Evolutionary conservation across 2,329 filamentous ascomycete genomes (phyloP).

Genomic region (Cladosporium oxysporum): DNA sequence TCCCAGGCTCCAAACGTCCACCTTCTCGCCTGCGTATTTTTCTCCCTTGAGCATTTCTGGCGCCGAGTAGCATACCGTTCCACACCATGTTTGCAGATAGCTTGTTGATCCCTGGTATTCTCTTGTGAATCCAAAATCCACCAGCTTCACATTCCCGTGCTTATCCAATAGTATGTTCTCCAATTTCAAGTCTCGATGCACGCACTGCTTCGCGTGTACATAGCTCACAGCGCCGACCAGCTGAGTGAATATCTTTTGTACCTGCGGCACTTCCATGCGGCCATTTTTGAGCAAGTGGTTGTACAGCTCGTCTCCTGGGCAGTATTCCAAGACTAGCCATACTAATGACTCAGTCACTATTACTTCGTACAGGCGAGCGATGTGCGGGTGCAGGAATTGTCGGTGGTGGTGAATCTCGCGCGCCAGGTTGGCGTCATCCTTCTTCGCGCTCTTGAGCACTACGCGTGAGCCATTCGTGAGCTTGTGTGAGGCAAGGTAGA

Average conservation of each 20-base stretch:
- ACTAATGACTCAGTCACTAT: constrained; percentile 94
- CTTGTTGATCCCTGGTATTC: constrained; percentile 96
- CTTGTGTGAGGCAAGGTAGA: constrained; percentile 94
- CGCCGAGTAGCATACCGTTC: constrained; percentile 95
- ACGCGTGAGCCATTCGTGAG: constrained; percentile 99
- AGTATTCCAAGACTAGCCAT: constrained; percentile 97
- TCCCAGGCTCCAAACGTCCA: constrained; percentile 91
- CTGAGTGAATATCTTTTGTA: constrained; percentile 94
- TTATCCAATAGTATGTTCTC: constrained; percentile 97
- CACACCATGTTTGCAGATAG: constrained; percentile 95
- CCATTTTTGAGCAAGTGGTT: constrained; percentile 91
- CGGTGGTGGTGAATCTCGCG: constrained; percentile 98
- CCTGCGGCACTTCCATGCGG: constrained; percentile 78
- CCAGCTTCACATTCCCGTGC: constrained; percentile 94
- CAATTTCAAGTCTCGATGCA: constrained; percentile 94
- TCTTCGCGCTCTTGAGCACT: constrained; percentile 96
- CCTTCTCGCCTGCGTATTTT: constrained; percentile 96
- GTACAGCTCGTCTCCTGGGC: constrained; percentile 93
- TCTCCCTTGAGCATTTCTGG: constrained; percentile 98
- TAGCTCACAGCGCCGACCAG: constrained; percentile 93
- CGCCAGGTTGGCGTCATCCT: constrained; percentile 91
- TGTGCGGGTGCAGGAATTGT: constrained; percentile 96
- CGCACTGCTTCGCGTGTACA: constrained; percentile 91
- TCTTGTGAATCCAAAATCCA: constrained; percentile 96
- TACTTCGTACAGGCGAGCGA: constrained; percentile 94